Percentiles rank a stretch among this genome's conserved stretches.
Conservation (phyloP, 148 eudicot species). For the Chenopodium suecicum region DNA sequence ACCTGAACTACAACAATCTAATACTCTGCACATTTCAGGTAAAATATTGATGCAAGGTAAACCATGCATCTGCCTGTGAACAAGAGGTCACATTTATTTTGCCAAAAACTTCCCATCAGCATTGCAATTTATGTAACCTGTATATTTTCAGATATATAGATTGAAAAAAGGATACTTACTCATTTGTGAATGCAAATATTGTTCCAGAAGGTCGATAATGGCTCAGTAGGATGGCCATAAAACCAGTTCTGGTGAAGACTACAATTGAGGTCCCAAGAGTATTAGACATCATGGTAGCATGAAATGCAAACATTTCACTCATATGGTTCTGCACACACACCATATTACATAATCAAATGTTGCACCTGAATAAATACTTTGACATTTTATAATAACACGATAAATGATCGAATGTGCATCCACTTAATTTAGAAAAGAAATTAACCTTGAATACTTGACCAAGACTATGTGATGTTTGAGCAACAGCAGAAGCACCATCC, state of each 20-base stretch:
- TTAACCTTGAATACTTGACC: slow-evolving; percentile 79
- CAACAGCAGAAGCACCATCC: slow-evolving; percentile 41
- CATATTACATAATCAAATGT: slow-evolving; percentile 10
- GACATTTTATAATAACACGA: background rate
- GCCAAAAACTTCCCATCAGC: background rate
- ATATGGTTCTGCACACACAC: slow-evolving; percentile 77
- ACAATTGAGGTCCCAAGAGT: slow-evolving; percentile 94
- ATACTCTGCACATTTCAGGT: background rate
- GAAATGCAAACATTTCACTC: slow-evolving; percentile 99
- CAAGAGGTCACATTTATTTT: background rate
- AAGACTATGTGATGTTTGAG: slow-evolving; percentile 56
- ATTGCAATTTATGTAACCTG: background rate
- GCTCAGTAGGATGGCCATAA: slow-evolving; percentile 88
- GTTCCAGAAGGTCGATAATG: slow-evolving; percentile 97
- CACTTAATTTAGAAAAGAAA: background rate
- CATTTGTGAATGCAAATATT: slow-evolving; percentile 91
- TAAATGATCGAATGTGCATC: background rate
- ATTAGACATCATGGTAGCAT: slow-evolving; percentile 97
- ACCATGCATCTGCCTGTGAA: background rate
- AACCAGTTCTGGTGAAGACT: slow-evolving; percentile 94
- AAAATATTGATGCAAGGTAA: background rate
- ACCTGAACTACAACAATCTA: background rate
- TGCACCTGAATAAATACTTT: background rate
- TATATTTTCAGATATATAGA: slow-evolving; percentile 10
- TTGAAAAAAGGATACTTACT: slow-evolving; percentile 50